Conservation (phyloP, 768 basidiomycete genomes). For the Leccinum aurantiacum region DNA sequence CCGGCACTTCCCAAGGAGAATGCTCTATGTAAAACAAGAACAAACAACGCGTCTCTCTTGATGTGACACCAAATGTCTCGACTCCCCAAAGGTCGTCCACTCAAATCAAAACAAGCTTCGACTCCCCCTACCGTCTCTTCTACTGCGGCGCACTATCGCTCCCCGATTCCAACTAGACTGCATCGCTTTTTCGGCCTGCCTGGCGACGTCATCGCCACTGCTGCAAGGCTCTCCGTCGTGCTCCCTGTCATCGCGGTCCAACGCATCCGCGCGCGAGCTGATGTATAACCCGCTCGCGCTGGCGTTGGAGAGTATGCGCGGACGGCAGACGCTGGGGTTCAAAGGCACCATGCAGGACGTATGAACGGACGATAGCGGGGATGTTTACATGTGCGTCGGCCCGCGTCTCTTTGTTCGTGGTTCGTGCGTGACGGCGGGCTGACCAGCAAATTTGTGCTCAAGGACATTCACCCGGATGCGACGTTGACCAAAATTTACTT, state of each 20-base stretch:
- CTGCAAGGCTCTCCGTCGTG: too few species aligned
- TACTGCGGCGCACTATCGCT: too few species aligned
- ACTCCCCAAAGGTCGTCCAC: too few species aligned
- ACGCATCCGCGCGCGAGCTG: slow-evolving; percentile 35
- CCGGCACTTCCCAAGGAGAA: too few species aligned
- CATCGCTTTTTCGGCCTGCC: too few species aligned
- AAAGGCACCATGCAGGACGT: slow-evolving; percentile 54
- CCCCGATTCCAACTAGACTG: too few species aligned
- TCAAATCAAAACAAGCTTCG: neutral
- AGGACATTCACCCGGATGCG: slow-evolving; percentile 70
- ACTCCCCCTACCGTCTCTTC: slow-evolving; percentile 28
- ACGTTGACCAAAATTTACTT: slow-evolving; percentile 64
- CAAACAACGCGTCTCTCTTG: too few species aligned
- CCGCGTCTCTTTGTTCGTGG: neutral
- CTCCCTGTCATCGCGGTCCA: too few species aligned
- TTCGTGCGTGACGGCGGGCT: neutral
- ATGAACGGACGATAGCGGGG: slow-evolving; percentile 59
- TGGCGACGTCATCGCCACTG: too few species aligned
- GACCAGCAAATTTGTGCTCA: slow-evolving; percentile 21
- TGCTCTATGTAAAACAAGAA: too few species aligned
- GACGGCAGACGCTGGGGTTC: slow-evolving; percentile 60
- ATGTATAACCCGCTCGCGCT: slow-evolving; percentile 70
- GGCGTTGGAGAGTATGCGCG: slow-evolving; percentile 79
- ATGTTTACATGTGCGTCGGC: slow-evolving; percentile 39
- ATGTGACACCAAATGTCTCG: too few species aligned